phyloP scores from a whole-genome alignment of 2,329 filamentous ascomycete species.

The Cladosporium velox region DNA sequence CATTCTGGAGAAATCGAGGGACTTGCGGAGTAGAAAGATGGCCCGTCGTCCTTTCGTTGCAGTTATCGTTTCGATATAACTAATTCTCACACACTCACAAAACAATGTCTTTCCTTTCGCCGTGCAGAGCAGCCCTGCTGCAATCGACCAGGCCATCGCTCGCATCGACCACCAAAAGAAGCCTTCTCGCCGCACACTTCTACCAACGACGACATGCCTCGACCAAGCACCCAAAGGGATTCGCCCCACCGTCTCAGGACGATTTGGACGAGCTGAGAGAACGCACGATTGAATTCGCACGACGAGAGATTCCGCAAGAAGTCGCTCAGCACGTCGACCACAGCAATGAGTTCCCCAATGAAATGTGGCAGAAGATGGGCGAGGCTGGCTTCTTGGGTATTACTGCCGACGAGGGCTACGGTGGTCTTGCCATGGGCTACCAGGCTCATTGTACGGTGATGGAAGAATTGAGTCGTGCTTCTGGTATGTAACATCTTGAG shows the following conservation, averaged over 20 bases:
- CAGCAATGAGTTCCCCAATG: slow-evolving; percentile 81
- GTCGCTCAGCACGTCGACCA: slow-evolving; percentile 81
- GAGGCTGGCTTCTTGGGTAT: slow-evolving; percentile 88
- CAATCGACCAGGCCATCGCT: slow-evolving; percentile 22
- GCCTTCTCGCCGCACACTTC: slow-evolving; percentile 23
- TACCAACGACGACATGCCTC: slow-evolving; percentile 54
- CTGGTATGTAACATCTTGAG: slow-evolving; percentile 49
- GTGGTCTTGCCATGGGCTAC: slow-evolving; percentile 88
- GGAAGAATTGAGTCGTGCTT: slow-evolving; percentile 90
- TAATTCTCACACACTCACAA: background rate
- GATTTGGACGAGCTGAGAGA: slow-evolving; percentile 82
- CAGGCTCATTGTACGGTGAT: slow-evolving; percentile 94
- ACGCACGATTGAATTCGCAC: slow-evolving; percentile 82
- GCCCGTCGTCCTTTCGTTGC: background rate
- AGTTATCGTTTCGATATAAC: background rate
- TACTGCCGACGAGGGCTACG: slow-evolving; percentile 89
- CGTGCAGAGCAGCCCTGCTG: slow-evolving; percentile 30
- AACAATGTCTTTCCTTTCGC: slow-evolving; percentile 18
- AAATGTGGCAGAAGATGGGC: slow-evolving; percentile 93
- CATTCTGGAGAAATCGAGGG: background rate
- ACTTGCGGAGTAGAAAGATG: slow-evolving; percentile 1
- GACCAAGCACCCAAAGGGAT: slow-evolving; percentile 68
- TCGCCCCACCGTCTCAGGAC: slow-evolving; percentile 66
- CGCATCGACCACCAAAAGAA: slow-evolving; percentile 9
- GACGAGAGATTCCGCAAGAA: slow-evolving; percentile 82